These are phyloP conservation scores for Beta lomatogona DNA, from an alignment of 179 eudicot genomes.

Conservation along the genomic window DNA sequence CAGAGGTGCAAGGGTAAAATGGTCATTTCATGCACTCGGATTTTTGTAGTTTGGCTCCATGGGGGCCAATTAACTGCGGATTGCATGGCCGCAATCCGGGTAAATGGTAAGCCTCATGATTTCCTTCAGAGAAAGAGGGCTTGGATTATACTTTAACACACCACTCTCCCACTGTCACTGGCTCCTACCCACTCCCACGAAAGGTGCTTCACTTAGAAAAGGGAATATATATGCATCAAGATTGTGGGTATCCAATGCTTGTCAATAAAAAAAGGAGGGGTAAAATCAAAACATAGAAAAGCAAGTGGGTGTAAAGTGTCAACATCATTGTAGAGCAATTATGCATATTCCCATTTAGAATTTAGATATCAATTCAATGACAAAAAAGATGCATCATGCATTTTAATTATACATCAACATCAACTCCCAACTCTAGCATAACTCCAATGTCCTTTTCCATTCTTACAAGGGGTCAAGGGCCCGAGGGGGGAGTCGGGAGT, in stretches of 20 bases:
- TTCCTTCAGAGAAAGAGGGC: neutral
- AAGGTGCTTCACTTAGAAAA: neutral
- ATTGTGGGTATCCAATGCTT: slow-evolving; percentile 19
- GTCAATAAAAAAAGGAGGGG: neutral
- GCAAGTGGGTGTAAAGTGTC: neutral
- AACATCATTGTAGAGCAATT: neutral
- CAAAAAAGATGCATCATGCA: neutral
- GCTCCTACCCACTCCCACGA: neutral
- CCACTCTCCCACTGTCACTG: too few species aligned
- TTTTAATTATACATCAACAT: neutral
- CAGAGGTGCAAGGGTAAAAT: neutral
- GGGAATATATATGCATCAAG: neutral
- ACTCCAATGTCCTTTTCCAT: neutral
- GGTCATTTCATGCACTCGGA: too few species aligned
- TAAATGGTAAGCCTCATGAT: neutral
- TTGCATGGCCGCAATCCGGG: neutral
- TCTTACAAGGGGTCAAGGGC: neutral
- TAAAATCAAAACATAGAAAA: neutral
- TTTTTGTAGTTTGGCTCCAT: too few species aligned
- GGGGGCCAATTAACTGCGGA: neutral
- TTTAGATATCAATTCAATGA: neutral
- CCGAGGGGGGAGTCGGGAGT: neutral
- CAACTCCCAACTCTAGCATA: neutral
- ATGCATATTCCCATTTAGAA: neutral
- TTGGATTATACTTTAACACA: neutral